phyloP scores from a whole-genome alignment of 768 basidiomycete genomes.

The Lyophyllum shimeji region DNA sequence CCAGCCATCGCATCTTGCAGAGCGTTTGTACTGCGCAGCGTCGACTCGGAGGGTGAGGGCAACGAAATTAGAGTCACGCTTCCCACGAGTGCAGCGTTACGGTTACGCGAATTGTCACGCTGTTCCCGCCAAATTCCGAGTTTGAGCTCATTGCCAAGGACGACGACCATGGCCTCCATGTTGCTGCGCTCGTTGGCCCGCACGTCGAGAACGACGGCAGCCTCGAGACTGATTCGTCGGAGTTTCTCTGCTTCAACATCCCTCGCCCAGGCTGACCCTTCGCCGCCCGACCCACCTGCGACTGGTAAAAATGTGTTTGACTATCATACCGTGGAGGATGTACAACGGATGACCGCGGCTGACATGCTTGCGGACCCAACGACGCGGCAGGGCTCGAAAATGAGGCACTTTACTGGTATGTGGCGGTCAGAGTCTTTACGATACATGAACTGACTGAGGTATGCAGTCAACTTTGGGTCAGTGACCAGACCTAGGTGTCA shows the following conservation, averaged over 20 bases:
- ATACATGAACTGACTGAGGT: constrained; percentile 9
- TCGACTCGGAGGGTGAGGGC: neutral
- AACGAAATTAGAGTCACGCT: neutral
- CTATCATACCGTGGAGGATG: constrained; percentile 78
- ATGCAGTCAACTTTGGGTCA: constrained; percentile 89
- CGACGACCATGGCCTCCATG: constrained; percentile 59
- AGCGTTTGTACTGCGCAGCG: neutral
- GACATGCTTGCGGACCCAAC: constrained; percentile 81
- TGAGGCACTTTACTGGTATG: constrained; percentile 93
- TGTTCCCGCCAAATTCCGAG: constrained; percentile 37
- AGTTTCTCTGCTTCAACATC: constrained; percentile 36
- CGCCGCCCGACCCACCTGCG: constrained; percentile 18
- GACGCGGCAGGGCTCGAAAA: constrained; percentile 68
- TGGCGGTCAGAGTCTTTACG: constrained; percentile 10
- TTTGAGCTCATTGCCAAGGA: constrained; percentile 24
- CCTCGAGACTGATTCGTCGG: constrained; percentile 31
- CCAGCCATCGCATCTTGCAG: constrained; percentile 10
- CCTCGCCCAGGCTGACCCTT: constrained; percentile 28
- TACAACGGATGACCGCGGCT: constrained; percentile 75
- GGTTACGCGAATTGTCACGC: constrained; percentile 22
- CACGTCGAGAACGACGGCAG: constrained; percentile 30
- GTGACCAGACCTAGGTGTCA: constrained; percentile 25
- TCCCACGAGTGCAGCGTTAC: constrained; percentile 3
- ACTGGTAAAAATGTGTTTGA: constrained; percentile 52
- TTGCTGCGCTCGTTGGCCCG: constrained; percentile 64